A percentile compares a stretch with the other conserved stretches of the same genome.
Conservation (phyloP, 208 protist species). For the Wallacemonas sp. region DNA sequence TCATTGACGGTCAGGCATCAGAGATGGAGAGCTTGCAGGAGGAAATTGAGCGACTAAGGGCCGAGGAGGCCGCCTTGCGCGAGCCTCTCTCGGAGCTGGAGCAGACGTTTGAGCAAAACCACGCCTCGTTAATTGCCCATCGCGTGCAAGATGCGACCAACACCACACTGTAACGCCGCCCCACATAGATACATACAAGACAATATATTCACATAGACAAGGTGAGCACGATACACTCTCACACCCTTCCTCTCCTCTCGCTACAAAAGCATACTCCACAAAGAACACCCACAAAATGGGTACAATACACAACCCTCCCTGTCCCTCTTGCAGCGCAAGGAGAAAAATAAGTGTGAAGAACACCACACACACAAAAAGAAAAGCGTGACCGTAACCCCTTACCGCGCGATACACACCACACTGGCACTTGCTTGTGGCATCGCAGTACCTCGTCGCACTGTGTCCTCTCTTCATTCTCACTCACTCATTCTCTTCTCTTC, state of each 20-base stretch:
- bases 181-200: neutral
- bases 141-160: conserved; percentile 4
- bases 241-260: neutral
- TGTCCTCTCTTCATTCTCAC: neutral
- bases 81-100: conserved; percentile 51
- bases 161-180: neutral
- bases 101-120: conserved; percentile 76
- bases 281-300: too few species aligned
- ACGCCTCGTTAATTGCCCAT: conserved; percentile 64
- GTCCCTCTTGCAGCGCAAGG: too few species aligned
- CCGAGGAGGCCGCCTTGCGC: conserved; percentile 39
- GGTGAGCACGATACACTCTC: neutral
- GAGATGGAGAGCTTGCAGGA: conserved; percentile 49
- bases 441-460: too few species aligned
- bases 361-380: conserved; percentile 9
- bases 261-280: conserved; percentile 4
- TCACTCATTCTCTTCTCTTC: neutral
- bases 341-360: conserved; percentile 13
- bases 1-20: conserved; percentile 63
- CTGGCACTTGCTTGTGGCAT: too few species aligned
- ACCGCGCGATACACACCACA: too few species aligned
- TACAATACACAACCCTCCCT: too few species aligned
- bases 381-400: too few species aligned
- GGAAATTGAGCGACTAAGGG: conserved; percentile 47
- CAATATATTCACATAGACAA: conserved; percentile 5